Percentiles rank a stretch among this genome's conserved stretches.
phyloP scores from a whole-genome alignment of 139 green algal genomes.

The Chlorella sp. region DNA sequence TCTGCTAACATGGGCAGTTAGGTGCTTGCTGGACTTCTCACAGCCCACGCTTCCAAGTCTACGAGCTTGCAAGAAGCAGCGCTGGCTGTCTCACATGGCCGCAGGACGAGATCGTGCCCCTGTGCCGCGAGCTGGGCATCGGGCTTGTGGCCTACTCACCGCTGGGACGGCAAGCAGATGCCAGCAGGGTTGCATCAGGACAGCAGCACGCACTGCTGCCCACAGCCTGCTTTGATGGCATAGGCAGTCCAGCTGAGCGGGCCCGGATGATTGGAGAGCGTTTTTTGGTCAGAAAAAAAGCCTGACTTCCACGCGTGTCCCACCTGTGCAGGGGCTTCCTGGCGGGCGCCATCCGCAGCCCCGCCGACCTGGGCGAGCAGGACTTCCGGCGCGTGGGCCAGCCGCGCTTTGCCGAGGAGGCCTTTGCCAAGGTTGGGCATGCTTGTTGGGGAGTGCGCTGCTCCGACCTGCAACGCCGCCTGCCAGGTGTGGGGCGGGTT shows the following conservation, averaged over 20 bases:
- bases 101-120: slow-evolving; percentile 64
- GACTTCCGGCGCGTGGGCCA: slow-evolving; percentile 43
- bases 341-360: slow-evolving; percentile 44
- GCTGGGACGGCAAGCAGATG: slow-evolving; percentile 41
- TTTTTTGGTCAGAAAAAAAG: too few relatives aligned
- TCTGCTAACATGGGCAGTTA: too few relatives aligned
- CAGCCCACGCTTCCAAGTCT: too few relatives aligned
- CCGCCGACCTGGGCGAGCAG: slow-evolving; percentile 37
- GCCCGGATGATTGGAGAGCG: too few relatives aligned
- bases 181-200: too few relatives aligned
- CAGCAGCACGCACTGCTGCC: too few relatives aligned
- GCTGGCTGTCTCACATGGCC: not conserved
- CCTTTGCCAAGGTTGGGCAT: slow-evolving; percentile 36
- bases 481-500: too few relatives aligned
- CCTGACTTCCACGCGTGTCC: not conserved
- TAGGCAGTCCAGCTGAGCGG: too few relatives aligned
- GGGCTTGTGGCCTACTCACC: slow-evolving; percentile 77
- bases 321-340: slow-evolving; percentile 62
- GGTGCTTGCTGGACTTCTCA: too few relatives aligned
- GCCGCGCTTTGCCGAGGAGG: slow-evolving; percentile 45
- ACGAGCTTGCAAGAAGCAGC: too few relatives aligned
- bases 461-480: too few relatives aligned
- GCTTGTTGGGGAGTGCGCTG: not conserved
- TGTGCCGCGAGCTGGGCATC: slow-evolving; percentile 73
- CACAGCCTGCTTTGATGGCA: too few relatives aligned